These are phyloP conservation scores for Bullera alba DNA, from an alignment of 768 basidiomycete genomes.

Conservation along the genomic window DNA sequence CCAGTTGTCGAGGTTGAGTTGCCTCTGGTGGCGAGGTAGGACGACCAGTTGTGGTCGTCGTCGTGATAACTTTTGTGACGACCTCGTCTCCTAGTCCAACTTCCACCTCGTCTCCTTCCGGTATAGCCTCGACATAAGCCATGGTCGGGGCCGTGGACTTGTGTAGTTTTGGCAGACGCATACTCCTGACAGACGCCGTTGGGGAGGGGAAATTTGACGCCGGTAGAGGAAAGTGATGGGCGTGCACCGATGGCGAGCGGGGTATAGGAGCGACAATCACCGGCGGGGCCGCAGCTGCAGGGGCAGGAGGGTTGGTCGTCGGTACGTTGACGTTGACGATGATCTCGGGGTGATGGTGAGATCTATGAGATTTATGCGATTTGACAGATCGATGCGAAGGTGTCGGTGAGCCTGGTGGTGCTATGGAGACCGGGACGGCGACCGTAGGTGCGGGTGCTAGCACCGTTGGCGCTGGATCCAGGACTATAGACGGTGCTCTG, in stretches of 20 bases:
- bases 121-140: background rate
- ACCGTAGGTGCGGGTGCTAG: background rate
- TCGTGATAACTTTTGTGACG: constrained; percentile 21
- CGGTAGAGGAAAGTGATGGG: constrained; percentile 1
- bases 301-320: too few species aligned
- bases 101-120: constrained; percentile 5
- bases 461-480: background rate
- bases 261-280: background rate
- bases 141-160: background rate
- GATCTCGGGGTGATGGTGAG: constrained; percentile 26
- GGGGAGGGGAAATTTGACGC: constrained; percentile 6
- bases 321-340: constrained; percentile 31
- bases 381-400: constrained; percentile 3
- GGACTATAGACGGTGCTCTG: constrained; percentile 2
- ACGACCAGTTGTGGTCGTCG: constrained; percentile 13
- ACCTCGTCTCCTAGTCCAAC: constrained; percentile 6
- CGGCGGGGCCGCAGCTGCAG: constrained; percentile 7
- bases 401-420: constrained; percentile 4
- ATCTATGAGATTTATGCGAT: constrained; percentile 6
- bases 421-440: background rate
- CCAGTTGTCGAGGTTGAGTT: background rate
- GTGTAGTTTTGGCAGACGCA: background rate
- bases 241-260: background rate
- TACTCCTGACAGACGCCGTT: constrained; percentile 1
- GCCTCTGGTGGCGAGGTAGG: constrained; percentile 3